Evolutionary conservation across 2,329 filamentous ascomycete genomes (phyloP), one percentile per base, ranked within the genome.

Genomic region (Apiospora kogelbergensis): DNA sequence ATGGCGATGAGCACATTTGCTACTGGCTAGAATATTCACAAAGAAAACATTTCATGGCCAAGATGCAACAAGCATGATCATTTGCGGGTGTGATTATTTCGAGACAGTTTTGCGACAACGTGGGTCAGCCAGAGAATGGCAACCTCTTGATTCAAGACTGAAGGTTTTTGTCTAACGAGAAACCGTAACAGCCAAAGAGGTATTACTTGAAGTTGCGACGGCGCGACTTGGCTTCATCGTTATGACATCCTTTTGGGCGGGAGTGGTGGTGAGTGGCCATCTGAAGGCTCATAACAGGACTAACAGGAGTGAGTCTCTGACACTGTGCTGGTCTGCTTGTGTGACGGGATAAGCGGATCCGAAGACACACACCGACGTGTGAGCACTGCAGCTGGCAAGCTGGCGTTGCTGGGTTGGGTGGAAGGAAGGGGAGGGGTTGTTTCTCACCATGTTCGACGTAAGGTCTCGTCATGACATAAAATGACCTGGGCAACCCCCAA

Each of bases 401-500:
- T 60, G 53, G 53, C 53, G 37, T 17, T 60, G 48, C 11, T 7
- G 40, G 33, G 33, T 33, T 33, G 33, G 33, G 33, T 33, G 24
- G 24, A 30, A 57, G 48, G 48, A 24, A 24, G 44, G 33, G 40
- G 40, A 42, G 13, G 40, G 40, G 40, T 13, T 13, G 6, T 37
- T 37, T 33, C 30, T 44, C 37, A 20, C 45, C 30, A 57, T 48
- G 64, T 26, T 44, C 26, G 57, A 42, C 57, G 57, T 57, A 42
- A 42, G 67, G 53, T 63, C 48, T 64, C 67, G 67, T 68, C 57
- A 68, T 63, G 2, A 33, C 26, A 60, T 60, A 60, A 60, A 37
- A 60, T 37, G 53, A 33, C 37, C 53, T 37, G 53, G 30, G 53
- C 15, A 60, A n/a, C 53, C 37, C 26, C 53, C 30, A 37, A 60